Evolutionary conservation across 495 filamentous ascomycete genomes (phyloP), one percentile per base, ranked within the genome.

Genomic region (Xylaria palmicola): DNA sequence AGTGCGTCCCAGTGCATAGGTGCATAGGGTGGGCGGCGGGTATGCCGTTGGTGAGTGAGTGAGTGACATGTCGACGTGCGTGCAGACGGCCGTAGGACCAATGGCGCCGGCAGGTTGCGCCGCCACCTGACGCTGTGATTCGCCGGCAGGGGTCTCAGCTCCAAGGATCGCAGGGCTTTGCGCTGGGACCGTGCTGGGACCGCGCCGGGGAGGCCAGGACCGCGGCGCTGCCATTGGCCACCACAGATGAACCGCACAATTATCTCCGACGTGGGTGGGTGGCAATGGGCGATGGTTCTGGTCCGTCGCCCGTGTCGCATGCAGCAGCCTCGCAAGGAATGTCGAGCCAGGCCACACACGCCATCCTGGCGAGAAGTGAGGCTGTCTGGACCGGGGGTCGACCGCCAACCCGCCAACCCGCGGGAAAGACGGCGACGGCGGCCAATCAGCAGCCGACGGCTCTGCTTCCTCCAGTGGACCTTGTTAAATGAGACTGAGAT

Each of bases 301-400:
- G 66, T 69, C 56, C 54, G 48, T 58, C 39, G 64, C 62, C 49
- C 48, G 60, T 60, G 64, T 59, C 59, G 67, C 67, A 72, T 72
- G 69, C 69, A 72, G 62, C 66, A 72, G 69, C 69, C 66, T 72
- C 63, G 69, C 68, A 72, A 72, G 68, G 66, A 64, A 49, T 50
- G 43, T 51, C 43, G 41, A 55, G 47, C 57, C 49, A n/a, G 52
- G 51, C 51, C 50, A 41, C 52, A 55, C 60, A 49, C 43, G 52
- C 41, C 65, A 67, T 69, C 65, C 68, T 66, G 67, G 66, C 62
- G 65, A 72, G 63, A 69, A 69, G 63, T 72, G 69, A 72, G 69
- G 69, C 69, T 72, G 69, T 68, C 65, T 30, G 37, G 56, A 52
- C 65, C 69, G 62, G 69, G 63, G 59, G 54, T 60, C 48, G 59